Evolutionary conservation across 2,329 filamentous ascomycete genomes (phyloP).

Genomic region (Claviceps digitariae): DNA sequence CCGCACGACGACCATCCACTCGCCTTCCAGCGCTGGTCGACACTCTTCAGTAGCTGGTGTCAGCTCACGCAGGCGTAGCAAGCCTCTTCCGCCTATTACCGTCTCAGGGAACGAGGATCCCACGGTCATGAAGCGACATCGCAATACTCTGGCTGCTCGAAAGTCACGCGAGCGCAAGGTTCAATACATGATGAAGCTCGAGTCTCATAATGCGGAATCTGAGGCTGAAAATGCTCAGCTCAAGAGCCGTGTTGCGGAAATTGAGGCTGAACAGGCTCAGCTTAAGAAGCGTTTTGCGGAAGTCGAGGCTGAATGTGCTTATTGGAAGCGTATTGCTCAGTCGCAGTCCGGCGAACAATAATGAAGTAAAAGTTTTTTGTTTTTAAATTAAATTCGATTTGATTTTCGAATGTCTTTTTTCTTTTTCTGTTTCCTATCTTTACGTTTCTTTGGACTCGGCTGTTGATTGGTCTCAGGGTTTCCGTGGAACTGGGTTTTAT

Average conservation of each 20-base stretch:
- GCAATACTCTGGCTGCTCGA: slow-evolving; percentile 85
- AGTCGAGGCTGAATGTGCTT: slow-evolving; percentile 51
- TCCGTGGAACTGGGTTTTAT: neutral
- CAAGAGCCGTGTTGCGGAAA: too few relatives aligned
- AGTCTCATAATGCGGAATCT: too few relatives aligned
- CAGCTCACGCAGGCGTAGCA: slow-evolving; percentile 60
- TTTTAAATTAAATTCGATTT: too few relatives aligned
- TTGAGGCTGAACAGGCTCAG: too few relatives aligned
- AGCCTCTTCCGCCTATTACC: slow-evolving; percentile 66
- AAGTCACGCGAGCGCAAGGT: slow-evolving; percentile 86
- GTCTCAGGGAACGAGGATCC: slow-evolving; percentile 61
- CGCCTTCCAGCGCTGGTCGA: slow-evolving; percentile 32
- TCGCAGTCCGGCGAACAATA: slow-evolving; percentile 14
- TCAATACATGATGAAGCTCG: slow-evolving; percentile 54
- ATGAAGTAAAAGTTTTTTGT: slow-evolving; percentile 1
- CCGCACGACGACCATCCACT: slow-evolving; percentile 33
- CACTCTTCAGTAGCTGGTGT: slow-evolving; percentile 61
- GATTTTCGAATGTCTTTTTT: neutral
- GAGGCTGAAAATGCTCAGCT: too few relatives aligned
- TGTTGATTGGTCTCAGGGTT: neutral
- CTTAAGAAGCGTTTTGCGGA: slow-evolving; percentile 62
- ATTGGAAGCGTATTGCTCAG: slow-evolving; percentile 48
- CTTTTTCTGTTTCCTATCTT: neutral
- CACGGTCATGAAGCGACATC: slow-evolving; percentile 79
- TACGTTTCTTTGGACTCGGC: too few relatives aligned